Evolutionary conservation across 2,329 filamentous ascomycete species (phyloP).

Genomic region (Dactylonectria estremocensis): DNA sequence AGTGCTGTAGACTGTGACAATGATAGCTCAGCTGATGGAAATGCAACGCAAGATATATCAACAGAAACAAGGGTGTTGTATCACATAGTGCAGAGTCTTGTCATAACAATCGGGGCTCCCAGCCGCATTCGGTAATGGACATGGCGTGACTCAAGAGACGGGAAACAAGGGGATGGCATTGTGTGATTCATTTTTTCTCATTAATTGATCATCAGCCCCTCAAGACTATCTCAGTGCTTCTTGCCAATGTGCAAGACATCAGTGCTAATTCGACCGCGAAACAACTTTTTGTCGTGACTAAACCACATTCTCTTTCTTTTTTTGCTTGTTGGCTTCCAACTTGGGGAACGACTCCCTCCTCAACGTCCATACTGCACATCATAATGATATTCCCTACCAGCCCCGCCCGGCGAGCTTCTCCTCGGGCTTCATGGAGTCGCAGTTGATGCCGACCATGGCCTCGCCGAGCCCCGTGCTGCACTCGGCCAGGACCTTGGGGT

Average conservation of each 20-base stretch:
- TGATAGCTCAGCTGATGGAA: no score
- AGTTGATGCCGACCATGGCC: slow-evolving; percentile 98
- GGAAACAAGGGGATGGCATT: neutral
- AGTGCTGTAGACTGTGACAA: no score
- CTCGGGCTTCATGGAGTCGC: slow-evolving; percentile 79
- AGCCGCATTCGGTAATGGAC: no score
- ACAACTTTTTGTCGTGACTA: neutral
- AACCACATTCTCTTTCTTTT: neutral
- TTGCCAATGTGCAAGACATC: neutral
- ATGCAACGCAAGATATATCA: no score
- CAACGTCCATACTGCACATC: no score
- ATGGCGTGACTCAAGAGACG: no score
- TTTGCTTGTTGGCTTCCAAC: neutral
- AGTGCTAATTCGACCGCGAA: neutral
- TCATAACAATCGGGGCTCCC: no score
- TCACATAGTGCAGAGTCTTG: no score
- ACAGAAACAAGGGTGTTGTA: no score
- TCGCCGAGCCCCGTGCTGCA: slow-evolving; percentile 92
- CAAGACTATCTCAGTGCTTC: neutral
- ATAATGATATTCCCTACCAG: slow-evolving; percentile 72
- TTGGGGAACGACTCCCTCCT: neutral
- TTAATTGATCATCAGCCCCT: neutral
- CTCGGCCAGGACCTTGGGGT: slow-evolving; percentile 88
- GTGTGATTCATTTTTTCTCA: neutral
- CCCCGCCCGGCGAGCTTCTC: slow-evolving; percentile 90